Evolutionary conservation across 345 rosid species (phyloP).

Genomic region (Acer saccharum): DNA sequence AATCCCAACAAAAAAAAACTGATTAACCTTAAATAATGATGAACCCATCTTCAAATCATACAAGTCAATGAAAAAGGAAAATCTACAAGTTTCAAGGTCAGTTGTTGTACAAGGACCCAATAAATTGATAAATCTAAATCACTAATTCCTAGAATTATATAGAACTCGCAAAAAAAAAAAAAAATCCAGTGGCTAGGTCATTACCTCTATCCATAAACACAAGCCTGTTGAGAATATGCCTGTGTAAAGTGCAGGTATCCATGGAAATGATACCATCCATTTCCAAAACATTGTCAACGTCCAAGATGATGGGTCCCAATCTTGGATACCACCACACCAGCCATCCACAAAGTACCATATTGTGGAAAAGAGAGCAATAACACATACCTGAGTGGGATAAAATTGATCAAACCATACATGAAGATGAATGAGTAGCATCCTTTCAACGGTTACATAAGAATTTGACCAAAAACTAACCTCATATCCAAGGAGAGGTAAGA

Average conservation of each 20-base stretch:
- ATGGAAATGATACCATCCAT: slow-evolving; percentile 56
- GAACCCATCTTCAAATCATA: neutral
- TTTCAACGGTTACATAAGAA: neutral
- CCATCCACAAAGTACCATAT: slow-evolving; percentile 53
- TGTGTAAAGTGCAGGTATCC: slow-evolving; percentile 66
- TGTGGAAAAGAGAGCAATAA: slow-evolving; percentile 47
- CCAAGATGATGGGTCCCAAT: slow-evolving; percentile 40
- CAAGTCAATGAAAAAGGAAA: neutral
- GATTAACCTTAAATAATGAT: neutral
- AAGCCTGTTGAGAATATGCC: slow-evolving; percentile 59
- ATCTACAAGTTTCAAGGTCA: neutral
- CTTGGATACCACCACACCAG: slow-evolving; percentile 32
- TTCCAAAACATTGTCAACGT: slow-evolving; percentile 49
- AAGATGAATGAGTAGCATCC: slow-evolving; percentile 1
- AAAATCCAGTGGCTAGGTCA: neutral
- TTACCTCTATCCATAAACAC: slow-evolving; percentile 71
- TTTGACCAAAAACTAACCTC: slow-evolving; percentile 36
- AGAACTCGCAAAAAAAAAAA: neutral
- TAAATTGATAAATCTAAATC: neutral
- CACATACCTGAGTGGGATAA: slow-evolving; percentile 39
- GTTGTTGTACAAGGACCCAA: neutral
- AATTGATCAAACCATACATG: slow-evolving; percentile 15
- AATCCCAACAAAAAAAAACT: neutral
- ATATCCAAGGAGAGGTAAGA: slow-evolving; percentile 55
- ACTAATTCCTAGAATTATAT: neutral